Evolutionary conservation across 1,284 basidiomycete species (phyloP), one percentile per base, ranked within the genome.

Genomic region (Sphaerobolus stellatus): DNA sequence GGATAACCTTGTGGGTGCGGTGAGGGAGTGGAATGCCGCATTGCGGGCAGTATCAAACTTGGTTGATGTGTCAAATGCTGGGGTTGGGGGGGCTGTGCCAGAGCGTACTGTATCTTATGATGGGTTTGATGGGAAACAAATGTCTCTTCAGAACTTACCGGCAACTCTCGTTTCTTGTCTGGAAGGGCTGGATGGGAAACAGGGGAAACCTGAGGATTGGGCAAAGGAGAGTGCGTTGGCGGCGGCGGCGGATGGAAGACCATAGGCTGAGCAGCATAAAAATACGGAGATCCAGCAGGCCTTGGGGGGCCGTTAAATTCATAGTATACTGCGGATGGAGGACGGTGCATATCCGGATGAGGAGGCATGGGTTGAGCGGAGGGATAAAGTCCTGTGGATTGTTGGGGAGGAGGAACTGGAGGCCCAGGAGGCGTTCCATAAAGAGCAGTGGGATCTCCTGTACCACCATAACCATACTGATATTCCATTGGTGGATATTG

Each of bases 111-210:
- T 55, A 51, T 48, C 55, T 24, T 22, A 46, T 52, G 28, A 58
- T 16, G 6, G 46, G 33, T 46, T 41, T 27, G 31, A 55, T 28
- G 48, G 6, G 53, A 61, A 56, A 59, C 16, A 29, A 40, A 54
- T 18, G 20, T 18, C n/a, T 22, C 50, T 3, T 44, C 31, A 27
- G 30, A 41, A 60, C 73, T 38, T 61, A 84, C 86, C 75, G 83
- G 84, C 45, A 75, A 55, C 54, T 82, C 80, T 43, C 74, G 72
- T 61, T 85, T 86, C 67, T 84, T 87, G 59, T 85, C 83, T 22
- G 71, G 63, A 34, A 77, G 61, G 30, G 74, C 70, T 14, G 72
- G 67, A 28, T 78, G 29, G 4, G 48, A 33, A 5, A 41, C 58
- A 25, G 52, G 62, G n/a, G 70, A 64, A 30, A 78, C 58, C 58